phyloP scores from a whole-genome alignment of 805 yeast species.

The Hanseniaspora taiwanica region DNA sequence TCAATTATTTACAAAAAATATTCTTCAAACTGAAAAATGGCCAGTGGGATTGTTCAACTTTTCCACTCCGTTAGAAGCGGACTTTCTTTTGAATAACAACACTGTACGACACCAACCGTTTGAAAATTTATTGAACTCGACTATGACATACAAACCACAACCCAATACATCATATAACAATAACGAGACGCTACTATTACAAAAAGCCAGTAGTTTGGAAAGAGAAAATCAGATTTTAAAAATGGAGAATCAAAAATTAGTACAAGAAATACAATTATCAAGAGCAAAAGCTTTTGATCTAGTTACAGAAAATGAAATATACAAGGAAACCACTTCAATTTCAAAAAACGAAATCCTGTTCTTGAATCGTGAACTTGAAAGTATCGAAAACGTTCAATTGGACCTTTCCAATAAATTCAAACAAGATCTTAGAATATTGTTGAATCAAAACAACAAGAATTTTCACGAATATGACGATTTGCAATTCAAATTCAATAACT shows the following conservation, averaged over 20 bases:
- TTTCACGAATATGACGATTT: slow-evolving; percentile 8
- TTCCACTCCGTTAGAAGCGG: too few species aligned
- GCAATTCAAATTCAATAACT: slow-evolving; percentile 12
- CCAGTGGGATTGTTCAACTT: slow-evolving; percentile 29
- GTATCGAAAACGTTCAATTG: slow-evolving; percentile 8
- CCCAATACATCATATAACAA: not conserved
- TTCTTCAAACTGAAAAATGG: slow-evolving; percentile 37
- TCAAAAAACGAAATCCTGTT: slow-evolving; percentile 18
- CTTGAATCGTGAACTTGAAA: slow-evolving; percentile 11
- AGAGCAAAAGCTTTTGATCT: slow-evolving; percentile 9
- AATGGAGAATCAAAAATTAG: slow-evolving; percentile 5
- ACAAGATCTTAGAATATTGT: slow-evolving; percentile 6
- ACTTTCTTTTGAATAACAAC: not conserved
- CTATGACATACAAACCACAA: not conserved
- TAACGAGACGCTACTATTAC: not conserved
- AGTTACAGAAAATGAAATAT: slow-evolving; percentile 17
- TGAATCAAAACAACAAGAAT: slow-evolving; percentile 8
- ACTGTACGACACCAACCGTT: not conserved
- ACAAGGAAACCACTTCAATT: slow-evolving; percentile 17
- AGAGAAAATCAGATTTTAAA: slow-evolving; percentile 4
- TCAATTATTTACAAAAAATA: slow-evolving; percentile 60
- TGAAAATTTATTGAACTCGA: not conserved
- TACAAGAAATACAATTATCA: slow-evolving; percentile 3
- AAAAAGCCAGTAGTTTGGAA: not conserved
- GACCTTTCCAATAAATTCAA: slow-evolving; percentile 16